Percentiles rank a stretch among this genome's conserved stretches.
phyloP scores from a whole-genome alignment of 2,329 filamentous ascomycete species.

The Leptographium flavum region DNA sequence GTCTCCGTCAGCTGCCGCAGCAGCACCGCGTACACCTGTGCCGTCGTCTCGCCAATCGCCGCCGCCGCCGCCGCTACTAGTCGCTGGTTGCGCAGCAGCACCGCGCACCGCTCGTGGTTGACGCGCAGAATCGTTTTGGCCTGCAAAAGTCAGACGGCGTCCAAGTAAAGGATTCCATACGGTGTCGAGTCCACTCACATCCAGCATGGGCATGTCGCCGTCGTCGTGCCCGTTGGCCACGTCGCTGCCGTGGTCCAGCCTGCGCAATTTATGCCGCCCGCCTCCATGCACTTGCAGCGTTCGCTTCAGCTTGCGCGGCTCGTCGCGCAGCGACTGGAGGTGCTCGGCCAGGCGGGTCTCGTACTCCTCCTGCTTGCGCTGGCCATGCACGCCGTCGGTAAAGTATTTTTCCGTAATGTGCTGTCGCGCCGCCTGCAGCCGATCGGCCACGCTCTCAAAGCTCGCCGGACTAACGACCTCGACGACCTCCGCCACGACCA shows the following conservation, averaged over 20 bases:
- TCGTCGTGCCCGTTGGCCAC: constrained; percentile 23
- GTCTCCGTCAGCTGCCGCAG: constrained; percentile 57
- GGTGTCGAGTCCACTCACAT: constrained; percentile 28
- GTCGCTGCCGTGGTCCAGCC: constrained; percentile 36
- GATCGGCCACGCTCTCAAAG: constrained; percentile 47
- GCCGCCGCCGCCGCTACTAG: constrained; percentile 61
- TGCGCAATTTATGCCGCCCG: constrained; percentile 35
- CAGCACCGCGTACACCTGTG: constrained; percentile 62
- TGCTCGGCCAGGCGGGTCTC: constrained; percentile 39
- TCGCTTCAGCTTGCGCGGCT: constrained; percentile 35
- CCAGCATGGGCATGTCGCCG: constrained; percentile 28
- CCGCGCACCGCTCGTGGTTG: constrained; percentile 73
- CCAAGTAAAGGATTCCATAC: not conserved
- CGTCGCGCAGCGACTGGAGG: constrained; percentile 37
- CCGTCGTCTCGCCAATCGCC: constrained; percentile 57
- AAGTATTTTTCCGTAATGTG: constrained; percentile 42
- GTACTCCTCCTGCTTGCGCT: constrained; percentile 52
- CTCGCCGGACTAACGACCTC: constrained; percentile 44
- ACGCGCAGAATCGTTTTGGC: constrained; percentile 60
- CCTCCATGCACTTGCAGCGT: constrained; percentile 29
- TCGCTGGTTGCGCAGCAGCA: constrained; percentile 66
- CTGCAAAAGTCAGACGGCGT: constrained; percentile 26
- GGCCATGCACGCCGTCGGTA: constrained; percentile 39
- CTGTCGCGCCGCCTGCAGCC: constrained; percentile 46
- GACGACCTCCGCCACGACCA: constrained; percentile 53